A percentile compares a stretch with the other conserved stretches of the same genome.
These are phyloP conservation scores for Flaveria linearis DNA, from an alignment of 129 eudicot species.

Conservation along the genomic window DNA sequence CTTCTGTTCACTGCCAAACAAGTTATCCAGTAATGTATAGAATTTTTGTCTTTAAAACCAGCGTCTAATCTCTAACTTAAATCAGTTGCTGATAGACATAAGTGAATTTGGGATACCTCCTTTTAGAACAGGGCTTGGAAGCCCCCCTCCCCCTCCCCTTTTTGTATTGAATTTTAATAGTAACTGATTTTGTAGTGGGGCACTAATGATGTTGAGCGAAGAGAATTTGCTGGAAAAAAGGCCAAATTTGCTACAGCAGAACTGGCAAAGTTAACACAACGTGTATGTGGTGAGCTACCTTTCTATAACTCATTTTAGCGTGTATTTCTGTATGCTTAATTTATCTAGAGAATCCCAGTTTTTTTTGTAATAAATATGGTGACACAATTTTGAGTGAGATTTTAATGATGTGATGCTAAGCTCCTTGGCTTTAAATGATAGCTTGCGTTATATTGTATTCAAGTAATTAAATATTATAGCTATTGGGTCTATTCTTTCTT, in stretches of 20 bases:
- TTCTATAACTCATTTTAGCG: conserved; percentile 12
- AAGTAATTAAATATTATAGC: neutral
- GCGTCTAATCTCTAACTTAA: neutral
- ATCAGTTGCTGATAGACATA: conserved; percentile 4
- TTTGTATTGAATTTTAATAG: conserved; percentile 6
- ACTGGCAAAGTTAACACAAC: conserved; percentile 88
- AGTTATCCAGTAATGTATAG: neutral
- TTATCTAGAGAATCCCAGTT: neutral
- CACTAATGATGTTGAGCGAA: conserved; percentile 71
- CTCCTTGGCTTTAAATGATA: conserved; percentile 5
- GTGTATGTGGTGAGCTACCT: conserved; percentile 78
- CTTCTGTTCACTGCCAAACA: conserved; percentile 14
- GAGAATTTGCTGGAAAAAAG: conserved; percentile 94
- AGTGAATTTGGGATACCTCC: conserved; percentile 11
- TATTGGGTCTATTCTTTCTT: neutral
- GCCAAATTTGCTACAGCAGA: conserved; percentile 99
- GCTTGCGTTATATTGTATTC: neutral
- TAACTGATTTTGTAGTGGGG: conserved; percentile 60
- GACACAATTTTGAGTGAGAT: neutral
- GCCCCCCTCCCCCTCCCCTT: neutral
- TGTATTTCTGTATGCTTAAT: conserved; percentile 16
- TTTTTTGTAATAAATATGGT: neutral
- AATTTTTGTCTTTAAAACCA: neutral
- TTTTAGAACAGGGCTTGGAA: conserved; percentile 14
- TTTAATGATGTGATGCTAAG: conserved; percentile 13